Evolutionary conservation across 768 basidiomycete genomes (phyloP), one percentile per base, ranked within the genome.

Genomic region (Leucocoprinus sp.): DNA sequence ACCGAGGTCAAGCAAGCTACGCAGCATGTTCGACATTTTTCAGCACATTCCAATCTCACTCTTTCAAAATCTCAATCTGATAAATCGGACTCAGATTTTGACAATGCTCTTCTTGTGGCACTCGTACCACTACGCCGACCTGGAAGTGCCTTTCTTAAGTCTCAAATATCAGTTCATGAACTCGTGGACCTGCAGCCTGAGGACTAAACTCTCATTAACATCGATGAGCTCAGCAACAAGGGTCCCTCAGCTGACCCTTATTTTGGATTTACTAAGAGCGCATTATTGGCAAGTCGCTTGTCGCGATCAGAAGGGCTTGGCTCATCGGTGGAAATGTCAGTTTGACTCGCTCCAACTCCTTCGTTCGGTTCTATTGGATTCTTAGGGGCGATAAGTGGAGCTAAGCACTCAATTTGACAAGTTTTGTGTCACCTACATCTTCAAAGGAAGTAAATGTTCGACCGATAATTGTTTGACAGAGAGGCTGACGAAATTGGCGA

Each of bases 111-210:
- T 9, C 68, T 90, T 27, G 79, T 81, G 0, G 69, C 65, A 1
- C 66, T 86, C 27, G 63, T 84, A 5, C 67, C 68, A 0, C 84
- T 84, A 8, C 72, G 68, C 37, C 71, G 86, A 27, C 84, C 85
- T 12, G 83, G 81, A 14, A 84, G 80, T 51, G 70, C 81, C 14
- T 71, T 48, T 75, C 74, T 5, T 62, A 64, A 5, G 60, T 61
- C 45, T 67, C 68, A 14, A 62, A 59, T 45, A 49, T 49, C 41
- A 53, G 60, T 21, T 51, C 59, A 34, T 56, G 58, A 24, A 63
- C 51, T 15, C 45, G 51, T 9, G 50, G 50, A 43, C 36, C 34
- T 43, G 52, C 50, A 15, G 37, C 12, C 8, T 39, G 46, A 9
- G 33, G 23, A 8, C 26, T 37, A 75, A 46, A 74, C 75, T 4